Evolutionary conservation across 192 early-diverging fungal species (phyloP), one percentile per base, ranked within the genome.

Genomic region (Linnemannia schmuckeri): DNA sequence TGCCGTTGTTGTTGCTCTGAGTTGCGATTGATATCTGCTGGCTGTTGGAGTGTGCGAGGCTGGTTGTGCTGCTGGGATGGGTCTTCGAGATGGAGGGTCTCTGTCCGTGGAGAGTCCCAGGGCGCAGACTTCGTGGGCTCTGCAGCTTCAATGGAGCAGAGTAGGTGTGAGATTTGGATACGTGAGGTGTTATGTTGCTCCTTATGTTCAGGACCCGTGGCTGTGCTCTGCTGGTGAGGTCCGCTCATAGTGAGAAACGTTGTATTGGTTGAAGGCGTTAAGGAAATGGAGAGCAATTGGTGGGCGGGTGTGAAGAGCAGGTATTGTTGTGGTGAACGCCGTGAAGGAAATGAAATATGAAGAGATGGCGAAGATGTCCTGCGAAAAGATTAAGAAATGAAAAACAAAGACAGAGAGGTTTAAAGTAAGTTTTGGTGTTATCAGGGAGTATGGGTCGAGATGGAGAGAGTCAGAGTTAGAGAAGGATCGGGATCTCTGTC

Each of bases 101-200:
- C 70, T 20, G 75, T 82, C 3, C 35, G 47, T 2, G 66, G 80
- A 2, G 75, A 77, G 49, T 72, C 76, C 75, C 71, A 78, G 24
- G 82, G 57, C 38, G 75, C 70, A 12, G 82, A 47, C 46, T 75
- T 52, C 30, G 52, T 4, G 4, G 72, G 52, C n/a, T 78, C 66
- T 3, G 71, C 72, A 17, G 77, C 54, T 55, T 83, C 76, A 20
- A 78, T 71, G 42, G 83, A 69, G 30, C 83, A 85, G n/a, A 85
- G 83, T 22, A 85, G 70, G 70, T 75, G 72, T 6, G 83, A 38
- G 22, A 85, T 80, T 37, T 35, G 47, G 5, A 85, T 79, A 6
- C 83, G 83, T 0, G 83, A 75, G 10, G 44, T 12, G 30, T 72
- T 75, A 30, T 76, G 75, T 30, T 47, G 46, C 10, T 76, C 49